Evolutionary conservation across 768 basidiomycete genomes (phyloP).

Genomic region (Panellus pusillus): DNA sequence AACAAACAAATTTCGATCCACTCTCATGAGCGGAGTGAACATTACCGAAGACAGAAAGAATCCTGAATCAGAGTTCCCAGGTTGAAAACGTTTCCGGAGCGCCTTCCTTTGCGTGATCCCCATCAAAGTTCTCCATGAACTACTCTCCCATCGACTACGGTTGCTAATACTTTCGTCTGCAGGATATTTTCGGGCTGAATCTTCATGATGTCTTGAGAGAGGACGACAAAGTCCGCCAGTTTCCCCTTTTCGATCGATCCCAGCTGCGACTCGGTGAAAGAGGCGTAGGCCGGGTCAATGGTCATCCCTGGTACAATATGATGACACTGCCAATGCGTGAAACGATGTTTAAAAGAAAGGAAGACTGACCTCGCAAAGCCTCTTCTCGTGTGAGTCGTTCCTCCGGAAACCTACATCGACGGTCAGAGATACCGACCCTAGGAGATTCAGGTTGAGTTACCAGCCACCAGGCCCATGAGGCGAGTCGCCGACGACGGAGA

Average conservation of each 20-base stretch:
- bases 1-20: too few relatives aligned
- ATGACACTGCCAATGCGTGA: conserved; percentile 30
- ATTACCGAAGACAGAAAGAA: too few relatives aligned
- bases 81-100: too few relatives aligned
- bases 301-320: conserved; percentile 96
- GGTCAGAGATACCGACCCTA: not conserved
- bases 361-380: conserved; percentile 63
- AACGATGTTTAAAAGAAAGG: not conserved
- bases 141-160: conserved; percentile 62
- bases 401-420: conserved; percentile 65
- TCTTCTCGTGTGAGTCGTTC: conserved; percentile 78
- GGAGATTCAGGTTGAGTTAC: conserved; percentile 41
- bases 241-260: conserved; percentile 80
- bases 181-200: conserved; percentile 52
- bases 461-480: conserved; percentile 86
- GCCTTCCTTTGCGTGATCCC: too few relatives aligned
- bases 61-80: too few relatives aligned
- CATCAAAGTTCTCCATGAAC: conserved; percentile 43
- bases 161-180: conserved; percentile 54
- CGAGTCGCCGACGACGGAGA: conserved; percentile 70
- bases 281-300: conserved; percentile 83
- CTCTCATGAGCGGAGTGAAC: too few relatives aligned
- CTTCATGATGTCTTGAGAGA: conserved; percentile 77
- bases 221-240: conserved; percentile 83
- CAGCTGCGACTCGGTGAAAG: conserved; percentile 67